phyloP scores from a whole-genome alignment of 202 grass and related monocot species.

The Musa balbisiana region DNA sequence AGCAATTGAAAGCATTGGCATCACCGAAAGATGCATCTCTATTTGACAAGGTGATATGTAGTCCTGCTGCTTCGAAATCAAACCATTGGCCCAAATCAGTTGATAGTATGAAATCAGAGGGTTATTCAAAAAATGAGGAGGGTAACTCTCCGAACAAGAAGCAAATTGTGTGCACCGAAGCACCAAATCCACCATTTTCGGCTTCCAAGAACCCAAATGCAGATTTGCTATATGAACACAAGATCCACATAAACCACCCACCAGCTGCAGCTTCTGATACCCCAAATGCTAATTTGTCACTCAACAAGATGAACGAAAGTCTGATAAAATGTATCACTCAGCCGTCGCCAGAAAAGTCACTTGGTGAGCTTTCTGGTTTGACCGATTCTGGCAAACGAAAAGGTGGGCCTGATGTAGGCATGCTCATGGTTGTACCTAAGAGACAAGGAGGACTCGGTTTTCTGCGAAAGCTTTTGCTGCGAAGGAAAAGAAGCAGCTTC shows the following conservation, averaged over 20 bases:
- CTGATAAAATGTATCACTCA: conserved; percentile 20
- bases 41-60: conserved; percentile 37
- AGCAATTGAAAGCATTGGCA: conserved; percentile 78
- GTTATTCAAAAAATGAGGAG: conserved; percentile 28
- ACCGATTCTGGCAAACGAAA: not conserved
- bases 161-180: conserved; percentile 41
- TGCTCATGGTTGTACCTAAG: conserved; percentile 37
- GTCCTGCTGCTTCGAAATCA: conserved; percentile 7
- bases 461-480: conserved; percentile 58
- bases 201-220: not conserved
- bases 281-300: too few relatives aligned
- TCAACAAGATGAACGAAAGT: not conserved
- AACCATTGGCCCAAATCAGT: conserved; percentile 34
- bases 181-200: not conserved
- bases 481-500: conserved; percentile 44
- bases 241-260: not conserved
- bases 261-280: too few relatives aligned
- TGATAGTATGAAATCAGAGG: conserved; percentile 35
- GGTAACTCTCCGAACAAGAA: conserved; percentile 36
- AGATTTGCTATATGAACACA: conserved; percentile 17
- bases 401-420: conserved; percentile 12
- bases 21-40: conserved; percentile 50
- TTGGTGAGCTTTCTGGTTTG: not conserved
- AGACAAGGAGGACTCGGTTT: conserved; percentile 48
- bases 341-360: conserved; percentile 25